Evolutionary conservation across 441 rosid species (phyloP).

Genomic region (Erysimum cheiri): DNA sequence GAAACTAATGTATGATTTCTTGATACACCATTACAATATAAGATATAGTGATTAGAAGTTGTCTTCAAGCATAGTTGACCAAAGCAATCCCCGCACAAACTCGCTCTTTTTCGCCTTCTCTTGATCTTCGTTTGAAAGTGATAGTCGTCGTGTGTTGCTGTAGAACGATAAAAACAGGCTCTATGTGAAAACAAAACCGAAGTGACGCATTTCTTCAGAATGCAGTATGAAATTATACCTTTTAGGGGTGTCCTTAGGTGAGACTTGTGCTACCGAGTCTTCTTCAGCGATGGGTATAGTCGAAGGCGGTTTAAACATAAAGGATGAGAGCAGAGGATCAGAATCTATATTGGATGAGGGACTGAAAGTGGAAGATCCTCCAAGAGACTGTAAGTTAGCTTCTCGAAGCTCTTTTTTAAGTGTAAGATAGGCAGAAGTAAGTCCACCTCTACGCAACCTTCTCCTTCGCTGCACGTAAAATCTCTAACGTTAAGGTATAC

Average conservation of each 20-base stretch:
- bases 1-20: constrained; percentile 12
- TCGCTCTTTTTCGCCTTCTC: constrained; percentile 56
- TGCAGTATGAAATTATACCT: background rate
- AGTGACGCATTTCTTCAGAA: background rate
- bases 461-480: constrained; percentile 77
- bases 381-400: constrained; percentile 65
- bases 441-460: constrained; percentile 66
- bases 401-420: constrained; percentile 70
- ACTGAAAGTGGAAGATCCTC: constrained; percentile 55
- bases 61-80: constrained; percentile 61
- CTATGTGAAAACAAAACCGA: background rate
- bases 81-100: constrained; percentile 59
- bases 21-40: constrained; percentile 6
- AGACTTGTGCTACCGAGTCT: constrained; percentile 42
- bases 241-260: constrained; percentile 28
- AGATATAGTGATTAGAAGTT: constrained; percentile 39
- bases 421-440: constrained; percentile 56
- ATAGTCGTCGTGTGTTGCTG: constrained; percentile 45
- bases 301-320: constrained; percentile 52
- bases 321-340: constrained; percentile 76
- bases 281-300: constrained; percentile 42
- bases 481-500: constrained; percentile 58
- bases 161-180: background rate
- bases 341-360: constrained; percentile 66
- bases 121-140: constrained; percentile 56